A percentile compares a stretch with the other conserved stretches of the same genome.
Evolutionary conservation across 257 asterid species (phyloP).

Genomic region (Fraxinus anomala): DNA sequence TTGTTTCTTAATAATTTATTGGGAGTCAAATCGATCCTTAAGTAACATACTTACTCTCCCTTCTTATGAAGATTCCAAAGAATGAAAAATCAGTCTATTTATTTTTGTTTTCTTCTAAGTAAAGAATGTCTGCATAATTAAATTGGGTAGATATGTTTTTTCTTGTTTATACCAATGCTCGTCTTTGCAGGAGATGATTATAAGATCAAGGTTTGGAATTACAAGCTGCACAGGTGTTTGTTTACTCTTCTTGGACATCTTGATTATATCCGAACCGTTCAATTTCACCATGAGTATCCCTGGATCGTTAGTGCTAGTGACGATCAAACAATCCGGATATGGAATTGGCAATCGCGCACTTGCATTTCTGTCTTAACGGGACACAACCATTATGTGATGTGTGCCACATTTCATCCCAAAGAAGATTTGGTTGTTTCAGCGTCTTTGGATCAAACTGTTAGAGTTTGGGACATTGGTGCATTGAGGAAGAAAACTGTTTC

Average conservation of each 20-base stretch:
- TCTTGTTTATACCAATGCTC: neutral
- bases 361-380: slow-evolving; percentile 60
- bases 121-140: no score
- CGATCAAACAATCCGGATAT: slow-evolving; percentile 57
- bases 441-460: neutral
- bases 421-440: slow-evolving; percentile 38
- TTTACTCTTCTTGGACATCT: slow-evolving; percentile 60
- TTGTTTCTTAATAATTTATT: neutral
- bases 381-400: slow-evolving; percentile 62
- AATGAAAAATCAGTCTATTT: neutral
- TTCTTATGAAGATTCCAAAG: neutral
- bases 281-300: slow-evolving; percentile 57
- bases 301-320: slow-evolving; percentile 60
- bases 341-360: slow-evolving; percentile 64
- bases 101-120: neutral
- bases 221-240: slow-evolving; percentile 55
- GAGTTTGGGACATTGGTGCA: slow-evolving; percentile 3
- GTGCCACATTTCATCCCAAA: slow-evolving; percentile 57
- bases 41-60: neutral
- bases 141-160: neutral
- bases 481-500: neutral
- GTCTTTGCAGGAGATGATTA: slow-evolving; percentile 54
- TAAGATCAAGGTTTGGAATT: slow-evolving; percentile 59
- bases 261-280: slow-evolving; percentile 61
- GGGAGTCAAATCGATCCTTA: neutral